phyloP scores from a whole-genome alignment of 257 asterid species.

The Plantago elongata region DNA sequence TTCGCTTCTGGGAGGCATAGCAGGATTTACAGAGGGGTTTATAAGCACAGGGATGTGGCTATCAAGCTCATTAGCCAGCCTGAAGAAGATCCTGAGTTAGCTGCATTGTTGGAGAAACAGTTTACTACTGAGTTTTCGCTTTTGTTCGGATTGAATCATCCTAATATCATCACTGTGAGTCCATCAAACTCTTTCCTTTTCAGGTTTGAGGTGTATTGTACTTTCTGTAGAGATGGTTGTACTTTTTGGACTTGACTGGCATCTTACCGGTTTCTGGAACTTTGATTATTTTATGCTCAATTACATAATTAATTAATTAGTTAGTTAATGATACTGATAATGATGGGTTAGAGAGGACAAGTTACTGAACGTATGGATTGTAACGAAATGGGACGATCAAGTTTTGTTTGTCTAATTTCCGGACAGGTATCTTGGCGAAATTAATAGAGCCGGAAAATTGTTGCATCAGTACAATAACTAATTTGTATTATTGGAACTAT shows the following conservation, averaged over 20 bases:
- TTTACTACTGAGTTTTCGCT: constrained; percentile 84
- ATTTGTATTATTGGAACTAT: no score
- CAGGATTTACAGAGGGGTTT: constrained; percentile 86
- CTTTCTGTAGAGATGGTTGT: constrained; percentile 6
- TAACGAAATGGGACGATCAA: no score
- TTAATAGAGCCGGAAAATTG: no score
- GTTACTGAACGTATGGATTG: no score
- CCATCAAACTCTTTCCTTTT: neutral
- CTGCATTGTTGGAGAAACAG: constrained; percentile 83
- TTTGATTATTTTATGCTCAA: neutral
- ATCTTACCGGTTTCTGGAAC: neutral
- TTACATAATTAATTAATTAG: no score
- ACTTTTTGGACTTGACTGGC: constrained; percentile 13
- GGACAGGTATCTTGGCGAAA: no score
- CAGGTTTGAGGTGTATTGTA: neutral
- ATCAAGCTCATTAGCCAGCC: constrained; percentile 95
- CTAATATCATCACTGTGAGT: constrained; percentile 87
- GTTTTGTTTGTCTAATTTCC: no score
- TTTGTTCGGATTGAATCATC: constrained; percentile 74
- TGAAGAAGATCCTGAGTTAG: constrained; percentile 89
- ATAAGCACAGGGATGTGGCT: constrained; percentile 83
- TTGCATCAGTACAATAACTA: no score
- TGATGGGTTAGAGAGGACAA: no score
- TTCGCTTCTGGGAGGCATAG: constrained; percentile 95
- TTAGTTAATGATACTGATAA: no score